A percentile compares a stretch with the other conserved stretches of the same genome.
Evolutionary conservation across 345 rosid species (phyloP).

Genomic region (Microcos paniculata): DNA sequence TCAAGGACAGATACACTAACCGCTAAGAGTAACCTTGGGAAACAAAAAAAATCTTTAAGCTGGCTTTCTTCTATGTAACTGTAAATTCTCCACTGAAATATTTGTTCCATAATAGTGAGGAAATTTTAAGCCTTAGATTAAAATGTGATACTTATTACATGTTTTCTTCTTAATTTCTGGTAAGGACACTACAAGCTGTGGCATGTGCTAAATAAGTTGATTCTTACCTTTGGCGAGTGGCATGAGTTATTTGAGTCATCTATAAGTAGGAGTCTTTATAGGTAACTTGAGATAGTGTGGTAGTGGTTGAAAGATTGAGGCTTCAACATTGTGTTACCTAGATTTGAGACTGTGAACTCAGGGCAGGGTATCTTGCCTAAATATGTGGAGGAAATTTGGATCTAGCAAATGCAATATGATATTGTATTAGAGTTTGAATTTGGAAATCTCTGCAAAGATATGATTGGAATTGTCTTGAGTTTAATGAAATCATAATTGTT

Average conservation of each 20-base stretch:
- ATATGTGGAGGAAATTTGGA: not conserved
- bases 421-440: not conserved
- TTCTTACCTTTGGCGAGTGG: constrained; percentile 6
- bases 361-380: not conserved
- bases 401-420: not conserved
- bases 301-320: not conserved
- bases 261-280: not conserved
- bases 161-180: not conserved
- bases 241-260: not conserved
- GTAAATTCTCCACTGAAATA: not conserved
- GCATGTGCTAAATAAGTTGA: constrained; percentile 2
- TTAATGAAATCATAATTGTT: constrained; percentile 6
- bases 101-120: not conserved
- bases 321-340: not conserved
- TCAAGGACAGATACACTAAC: not conserved
- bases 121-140: not conserved
- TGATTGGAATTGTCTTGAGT: constrained; percentile 10
- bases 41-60: not conserved
- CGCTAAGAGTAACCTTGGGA: not conserved
- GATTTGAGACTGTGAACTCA: not conserved
- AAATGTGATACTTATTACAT: not conserved
- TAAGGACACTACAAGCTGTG: not conserved
- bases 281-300: not conserved
- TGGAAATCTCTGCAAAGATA: not conserved
- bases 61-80: not conserved